A percentile compares a stretch with the other conserved stretches of the same genome.
phyloP scores from a whole-genome alignment of 139 green algal species.

The Tetraselmis chui region DNA sequence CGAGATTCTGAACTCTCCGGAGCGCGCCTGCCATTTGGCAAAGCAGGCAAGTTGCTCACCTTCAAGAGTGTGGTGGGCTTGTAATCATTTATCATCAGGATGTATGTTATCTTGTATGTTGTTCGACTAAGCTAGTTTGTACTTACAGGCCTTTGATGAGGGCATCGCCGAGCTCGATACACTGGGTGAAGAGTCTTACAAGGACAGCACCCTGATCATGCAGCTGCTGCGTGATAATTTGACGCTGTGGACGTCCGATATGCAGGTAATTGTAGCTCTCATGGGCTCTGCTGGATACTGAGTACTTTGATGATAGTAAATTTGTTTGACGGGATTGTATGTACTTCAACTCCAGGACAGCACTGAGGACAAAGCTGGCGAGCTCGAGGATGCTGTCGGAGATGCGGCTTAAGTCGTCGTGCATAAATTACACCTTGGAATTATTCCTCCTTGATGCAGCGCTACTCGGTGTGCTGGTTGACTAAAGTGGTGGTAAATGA shows the following conservation, averaged over 20 bases:
- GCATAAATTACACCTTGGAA: constrained; percentile 21
- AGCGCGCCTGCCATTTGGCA: constrained; percentile 90
- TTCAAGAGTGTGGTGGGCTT: too few species aligned
- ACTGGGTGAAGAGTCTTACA: constrained; percentile 97
- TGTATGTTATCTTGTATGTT: too few species aligned
- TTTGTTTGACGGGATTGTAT: background rate
- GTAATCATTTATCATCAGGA: too few species aligned
- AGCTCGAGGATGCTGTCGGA: constrained; percentile 25
- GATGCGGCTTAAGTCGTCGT: constrained; percentile 14
- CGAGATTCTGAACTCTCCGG: constrained; percentile 97
- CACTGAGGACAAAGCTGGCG: constrained; percentile 16
- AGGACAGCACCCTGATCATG: constrained; percentile 99
- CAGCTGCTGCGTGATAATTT: constrained; percentile 98
- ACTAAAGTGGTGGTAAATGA: background rate
- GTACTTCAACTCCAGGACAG: constrained; percentile 5
- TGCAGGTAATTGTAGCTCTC: constrained; percentile 87
- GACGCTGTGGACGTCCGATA: constrained; percentile 97
- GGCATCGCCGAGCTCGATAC: constrained; percentile 97
- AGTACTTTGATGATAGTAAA: background rate
- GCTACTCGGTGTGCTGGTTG: background rate
- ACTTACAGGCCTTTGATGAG: constrained; percentile 92
- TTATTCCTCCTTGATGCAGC: background rate
- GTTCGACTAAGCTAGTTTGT: too few species aligned
- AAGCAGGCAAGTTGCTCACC: constrained; percentile 92
- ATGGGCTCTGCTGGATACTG: too few species aligned